Conservation (phyloP, 768 basidiomycete genomes). For the Tephrocybe sp. region DNA sequence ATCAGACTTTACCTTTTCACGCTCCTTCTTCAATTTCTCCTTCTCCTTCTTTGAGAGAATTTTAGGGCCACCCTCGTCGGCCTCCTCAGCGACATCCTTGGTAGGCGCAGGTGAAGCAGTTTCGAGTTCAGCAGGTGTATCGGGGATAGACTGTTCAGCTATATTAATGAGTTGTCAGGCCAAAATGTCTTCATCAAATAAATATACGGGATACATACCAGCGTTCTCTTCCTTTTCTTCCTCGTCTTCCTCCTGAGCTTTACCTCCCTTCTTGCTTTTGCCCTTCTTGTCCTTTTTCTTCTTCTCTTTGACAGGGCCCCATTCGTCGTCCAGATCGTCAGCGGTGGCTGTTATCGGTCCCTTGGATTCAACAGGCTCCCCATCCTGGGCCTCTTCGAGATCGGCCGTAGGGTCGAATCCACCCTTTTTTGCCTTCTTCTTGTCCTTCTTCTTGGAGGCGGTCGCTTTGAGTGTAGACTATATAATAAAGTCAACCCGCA, state of each 20-base stretch:
- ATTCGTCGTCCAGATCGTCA: slow-evolving; percentile 77
- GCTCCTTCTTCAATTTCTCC: slow-evolving; percentile 95
- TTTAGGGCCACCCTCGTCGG: slow-evolving; percentile 58
- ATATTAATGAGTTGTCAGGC: not conserved
- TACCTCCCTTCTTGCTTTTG: slow-evolving; percentile 48
- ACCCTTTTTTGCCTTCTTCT: slow-evolving; percentile 55
- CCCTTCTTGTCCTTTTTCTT: slow-evolving; percentile 63
- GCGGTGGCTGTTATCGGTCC: slow-evolving; percentile 54
- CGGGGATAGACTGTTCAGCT: slow-evolving; percentile 24
- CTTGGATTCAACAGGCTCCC: slow-evolving; percentile 33
- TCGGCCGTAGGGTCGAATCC: slow-evolving; percentile 37
- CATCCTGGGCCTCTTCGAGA: slow-evolving; percentile 28
- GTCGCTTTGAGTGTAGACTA: slow-evolving; percentile 69
- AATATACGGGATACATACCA: slow-evolving; percentile 8
- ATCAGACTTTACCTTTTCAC: slow-evolving; percentile 70
- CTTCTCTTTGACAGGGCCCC: slow-evolving; percentile 63
- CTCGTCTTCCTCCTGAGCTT: slow-evolving; percentile 38
- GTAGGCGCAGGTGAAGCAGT: slow-evolving; percentile 18
- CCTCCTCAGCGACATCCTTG: slow-evolving; percentile 49
- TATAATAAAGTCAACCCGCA: not conserved
- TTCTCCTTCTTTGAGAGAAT: slow-evolving; percentile 94
- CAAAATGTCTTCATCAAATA: slow-evolving; percentile 2
- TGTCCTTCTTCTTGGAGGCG: slow-evolving; percentile 51
- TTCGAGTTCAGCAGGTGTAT: slow-evolving; percentile 20
- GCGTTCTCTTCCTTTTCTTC: slow-evolving; percentile 33